These are phyloP conservation scores for Carex parvula DNA, from an alignment of 176 grass and related monocot species.

Conservation along the genomic window DNA sequence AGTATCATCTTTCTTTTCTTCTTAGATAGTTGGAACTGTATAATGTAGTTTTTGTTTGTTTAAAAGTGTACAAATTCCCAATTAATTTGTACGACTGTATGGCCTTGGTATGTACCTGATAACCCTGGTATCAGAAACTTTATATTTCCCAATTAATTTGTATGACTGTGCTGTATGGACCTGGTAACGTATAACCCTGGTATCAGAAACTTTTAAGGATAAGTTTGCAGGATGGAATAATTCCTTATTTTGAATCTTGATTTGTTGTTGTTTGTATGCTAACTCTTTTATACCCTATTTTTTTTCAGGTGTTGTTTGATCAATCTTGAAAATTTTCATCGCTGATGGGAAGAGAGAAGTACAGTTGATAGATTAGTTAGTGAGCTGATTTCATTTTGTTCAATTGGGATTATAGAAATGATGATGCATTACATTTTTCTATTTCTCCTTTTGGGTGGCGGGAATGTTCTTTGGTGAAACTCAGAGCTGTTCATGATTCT, in stretches of 20 bases:
- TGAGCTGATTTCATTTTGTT: conserved; percentile 30
- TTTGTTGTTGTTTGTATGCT: not conserved
- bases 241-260: not conserved
- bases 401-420: conserved; percentile 22
- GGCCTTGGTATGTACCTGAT: not conserved
- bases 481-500: not conserved
- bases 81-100: not conserved
- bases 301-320: not conserved
- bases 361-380: conserved; percentile 23
- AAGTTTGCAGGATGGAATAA: not conserved
- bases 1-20: not conserved
- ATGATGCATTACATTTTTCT: conserved; percentile 15
- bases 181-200: not conserved
- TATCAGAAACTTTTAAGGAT: not conserved
- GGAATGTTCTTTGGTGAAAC: not conserved
- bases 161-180: not conserved
- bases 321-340: not conserved
- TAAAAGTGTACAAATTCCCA: not conserved
- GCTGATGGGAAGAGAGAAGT: not conserved
- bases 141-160: not conserved
- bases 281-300: not conserved
- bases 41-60: not conserved
- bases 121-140: not conserved
- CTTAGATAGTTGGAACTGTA: not conserved
- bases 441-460: conserved; percentile 16